Evolutionary conservation across 495 filamentous ascomycete species (phyloP), one percentile per base, ranked within the genome.

Genomic region (Xylona heveae): DNA sequence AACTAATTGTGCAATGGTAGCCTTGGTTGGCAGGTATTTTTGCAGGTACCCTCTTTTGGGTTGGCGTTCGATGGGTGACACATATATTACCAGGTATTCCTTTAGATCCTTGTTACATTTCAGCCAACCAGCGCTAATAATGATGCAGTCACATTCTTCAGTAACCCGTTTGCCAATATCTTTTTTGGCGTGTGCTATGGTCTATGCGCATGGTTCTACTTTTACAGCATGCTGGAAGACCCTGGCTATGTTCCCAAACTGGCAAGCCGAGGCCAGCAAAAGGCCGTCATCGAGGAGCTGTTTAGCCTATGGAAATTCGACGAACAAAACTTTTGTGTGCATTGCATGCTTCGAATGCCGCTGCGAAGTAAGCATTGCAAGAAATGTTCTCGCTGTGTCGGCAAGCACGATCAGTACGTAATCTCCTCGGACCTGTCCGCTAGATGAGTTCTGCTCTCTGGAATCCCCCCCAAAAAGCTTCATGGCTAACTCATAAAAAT

Each of bases 241-340:
- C 90, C 88, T 0, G 88, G 88, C 7, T 94, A 71, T 47, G 74
- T 97, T n/a, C 88, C 90, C 0, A 95, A 93, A 48, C 62, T 84
- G 40, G 73, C 72, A 31, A 83, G 83, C 41, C 68, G 88, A 15
- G 77, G 71, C 17, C 73, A 90, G 44, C 85, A 94, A 49, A 81
- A 82, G 51, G 72, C 70, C 16, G 68, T 76, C 34, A 83, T 95
- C 39, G 74, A 84, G 28, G 77, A 91, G 34, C 65, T 97, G 3
- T 57, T 95, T 36, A 59, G 64, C 33, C 44, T 70, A 39, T 83
- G 78, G 71, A 85, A 80, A 47, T 95, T 85, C 49, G 83, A 97
- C 53, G 82, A 90, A 39, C 62, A 74, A 24, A 82, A 94, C 45
- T 97, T 94, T 46, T 97, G 88, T 48, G 72, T 88, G 19, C 62